Evolutionary conservation across 306 rosid species (phyloP).

Genomic region (Chamaecrista fasciculata): DNA sequence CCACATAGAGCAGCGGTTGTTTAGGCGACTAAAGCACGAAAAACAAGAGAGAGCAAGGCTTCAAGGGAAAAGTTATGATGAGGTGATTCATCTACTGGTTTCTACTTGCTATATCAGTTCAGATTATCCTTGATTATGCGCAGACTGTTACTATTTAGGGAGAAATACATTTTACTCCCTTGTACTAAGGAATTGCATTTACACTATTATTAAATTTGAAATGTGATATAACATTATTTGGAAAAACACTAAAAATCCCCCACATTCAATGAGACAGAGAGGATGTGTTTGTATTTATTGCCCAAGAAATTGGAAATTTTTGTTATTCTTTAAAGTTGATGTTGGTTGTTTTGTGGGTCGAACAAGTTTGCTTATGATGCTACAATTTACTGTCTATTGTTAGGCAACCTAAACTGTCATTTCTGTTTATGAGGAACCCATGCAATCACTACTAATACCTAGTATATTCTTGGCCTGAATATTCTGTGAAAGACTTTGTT

Average conservation of each 20-base stretch:
- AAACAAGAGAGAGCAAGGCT: constrained; percentile 80
- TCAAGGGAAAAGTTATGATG: constrained; percentile 82
- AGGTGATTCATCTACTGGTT: constrained; percentile 52
- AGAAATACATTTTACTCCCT: neutral
- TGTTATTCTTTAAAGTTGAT: neutral
- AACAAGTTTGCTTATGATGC: neutral
- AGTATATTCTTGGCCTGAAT: no score
- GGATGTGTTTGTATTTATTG: neutral
- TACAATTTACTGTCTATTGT: neutral
- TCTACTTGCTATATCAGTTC: neutral
- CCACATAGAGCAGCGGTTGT: constrained; percentile 79
- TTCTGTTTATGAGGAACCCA: no score
- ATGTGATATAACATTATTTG: no score
- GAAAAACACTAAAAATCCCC: neutral
- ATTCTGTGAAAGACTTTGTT: no score
- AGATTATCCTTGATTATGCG: neutral
- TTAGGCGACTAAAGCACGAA: constrained; percentile 68
- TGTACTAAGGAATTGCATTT: neutral
- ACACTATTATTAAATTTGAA: neutral
- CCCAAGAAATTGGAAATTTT: neutral
- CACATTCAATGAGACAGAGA: neutral
- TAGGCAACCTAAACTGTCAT: no score
- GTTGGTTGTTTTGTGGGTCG: neutral
- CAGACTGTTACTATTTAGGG: neutral
- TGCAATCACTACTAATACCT: no score